Conservation (phyloP, 768 basidiomycete genomes). For the Phylloporus sp. region DNA sequence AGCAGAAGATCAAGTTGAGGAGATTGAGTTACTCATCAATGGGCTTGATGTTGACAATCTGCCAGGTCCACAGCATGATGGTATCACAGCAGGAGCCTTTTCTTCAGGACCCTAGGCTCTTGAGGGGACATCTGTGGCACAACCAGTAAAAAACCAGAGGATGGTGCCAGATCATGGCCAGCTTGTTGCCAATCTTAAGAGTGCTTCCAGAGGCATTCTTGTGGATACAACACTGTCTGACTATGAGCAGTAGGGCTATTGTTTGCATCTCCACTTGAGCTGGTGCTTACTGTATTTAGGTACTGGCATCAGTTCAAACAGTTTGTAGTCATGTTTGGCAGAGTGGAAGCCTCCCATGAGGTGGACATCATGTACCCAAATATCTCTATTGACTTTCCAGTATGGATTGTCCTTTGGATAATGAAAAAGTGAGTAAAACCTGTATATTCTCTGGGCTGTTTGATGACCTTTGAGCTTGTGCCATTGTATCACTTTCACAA, state of each 20-base stretch:
- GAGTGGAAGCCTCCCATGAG: background rate
- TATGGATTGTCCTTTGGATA: background rate
- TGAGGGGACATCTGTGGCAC: no score
- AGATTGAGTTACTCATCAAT: background rate
- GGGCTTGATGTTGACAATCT: background rate
- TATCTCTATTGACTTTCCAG: background rate
- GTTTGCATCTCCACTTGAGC: no score
- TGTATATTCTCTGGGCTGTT: no score
- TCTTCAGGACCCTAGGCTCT: no score
- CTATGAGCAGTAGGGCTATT: background rate
- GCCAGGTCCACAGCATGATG: no score
- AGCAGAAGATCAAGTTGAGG: background rate
- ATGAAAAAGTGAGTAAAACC: background rate
- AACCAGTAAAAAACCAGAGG: no score
- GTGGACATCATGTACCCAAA: background rate
- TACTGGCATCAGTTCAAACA: background rate
- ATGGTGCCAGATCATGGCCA: no score
- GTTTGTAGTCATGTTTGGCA: background rate
- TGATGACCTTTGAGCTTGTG: no score
- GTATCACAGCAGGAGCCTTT: no score
- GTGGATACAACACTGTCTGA: background rate
- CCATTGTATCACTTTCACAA: no score
- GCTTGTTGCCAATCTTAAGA: background rate
- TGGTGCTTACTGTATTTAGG: no score
- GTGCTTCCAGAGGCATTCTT: background rate